Evolutionary conservation across 139 green algal genomes (phyloP).

Genomic region (Tetratostichococcus sp.): DNA sequence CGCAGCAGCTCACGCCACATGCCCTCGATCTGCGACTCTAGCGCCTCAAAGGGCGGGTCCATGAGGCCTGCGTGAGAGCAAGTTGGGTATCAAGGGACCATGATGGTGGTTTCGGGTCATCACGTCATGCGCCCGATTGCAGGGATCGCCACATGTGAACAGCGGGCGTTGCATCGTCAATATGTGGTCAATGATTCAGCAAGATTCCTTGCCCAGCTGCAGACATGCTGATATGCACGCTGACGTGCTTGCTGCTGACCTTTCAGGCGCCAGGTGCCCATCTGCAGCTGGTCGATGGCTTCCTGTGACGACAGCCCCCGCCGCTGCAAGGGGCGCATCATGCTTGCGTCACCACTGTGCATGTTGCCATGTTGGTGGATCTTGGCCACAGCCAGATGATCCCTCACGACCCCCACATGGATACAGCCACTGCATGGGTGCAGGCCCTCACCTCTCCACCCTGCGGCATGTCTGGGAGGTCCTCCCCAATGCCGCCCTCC

Average conservation of each 20-base stretch:
- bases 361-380: no score
- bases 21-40: slow-evolving; percentile 55
- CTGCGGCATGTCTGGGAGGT: neutral
- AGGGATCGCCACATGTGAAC: no score
- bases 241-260: no score
- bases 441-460: neutral
- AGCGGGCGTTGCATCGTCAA: no score
- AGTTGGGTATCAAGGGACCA: no score
- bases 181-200: no score
- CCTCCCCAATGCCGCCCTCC: neutral
- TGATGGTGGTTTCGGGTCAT: no score
- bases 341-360: neutral
- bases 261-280: neutral
- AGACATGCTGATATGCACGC: neutral
- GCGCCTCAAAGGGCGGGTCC: slow-evolving; percentile 43
- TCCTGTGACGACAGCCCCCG: neutral
- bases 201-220: neutral
- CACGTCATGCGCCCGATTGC: no score
- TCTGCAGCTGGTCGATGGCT: neutral
- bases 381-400: no score
- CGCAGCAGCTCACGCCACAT: slow-evolving; percentile 44
- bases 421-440: no score
- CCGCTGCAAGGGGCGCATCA: neutral
- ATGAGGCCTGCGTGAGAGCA: slow-evolving; percentile 20
- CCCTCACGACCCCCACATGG: no score